A percentile compares a stretch with the other conserved stretches of the same genome.
Evolutionary conservation across 345 rosid species (phyloP).

Genomic region (Pistacia atlantica): DNA sequence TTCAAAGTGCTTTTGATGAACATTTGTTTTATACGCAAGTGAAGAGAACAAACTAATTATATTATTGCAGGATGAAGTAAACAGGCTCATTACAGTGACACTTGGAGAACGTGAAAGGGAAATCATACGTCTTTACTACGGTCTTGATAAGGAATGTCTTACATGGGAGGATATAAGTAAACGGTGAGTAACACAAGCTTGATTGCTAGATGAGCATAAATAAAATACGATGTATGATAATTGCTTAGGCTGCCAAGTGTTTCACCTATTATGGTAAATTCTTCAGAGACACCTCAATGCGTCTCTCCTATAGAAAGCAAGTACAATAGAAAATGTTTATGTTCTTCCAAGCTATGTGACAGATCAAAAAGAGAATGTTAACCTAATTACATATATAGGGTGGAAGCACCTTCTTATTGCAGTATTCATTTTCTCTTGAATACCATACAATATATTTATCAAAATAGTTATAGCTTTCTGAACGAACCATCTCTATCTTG

Average conservation of each 20-base stretch:
- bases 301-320: not conserved
- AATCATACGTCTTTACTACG: constrained; percentile 83
- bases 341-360: not conserved
- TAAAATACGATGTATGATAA: not conserved
- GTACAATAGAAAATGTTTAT: not conserved
- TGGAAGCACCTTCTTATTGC: not conserved
- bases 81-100: constrained; percentile 56
- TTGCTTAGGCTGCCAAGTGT: not conserved
- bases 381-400: not conserved
- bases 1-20: not conserved
- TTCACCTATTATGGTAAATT: not conserved
- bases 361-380: not conserved
- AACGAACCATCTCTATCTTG: not conserved
- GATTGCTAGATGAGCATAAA: not conserved
- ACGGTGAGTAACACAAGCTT: constrained; percentile 51
- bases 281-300: not conserved
- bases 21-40: not conserved
- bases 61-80: constrained; percentile 80
- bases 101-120: constrained; percentile 78
- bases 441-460: not conserved
- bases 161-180: constrained; percentile 99
- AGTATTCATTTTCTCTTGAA: not conserved
- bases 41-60: not conserved
- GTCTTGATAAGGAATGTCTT: constrained; percentile 75
- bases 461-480: not conserved